A percentile compares a stretch with the other conserved stretches of the same genome.
Conservation (phyloP, 169 alveolate species). For the Eimeria brunetti region DNA sequence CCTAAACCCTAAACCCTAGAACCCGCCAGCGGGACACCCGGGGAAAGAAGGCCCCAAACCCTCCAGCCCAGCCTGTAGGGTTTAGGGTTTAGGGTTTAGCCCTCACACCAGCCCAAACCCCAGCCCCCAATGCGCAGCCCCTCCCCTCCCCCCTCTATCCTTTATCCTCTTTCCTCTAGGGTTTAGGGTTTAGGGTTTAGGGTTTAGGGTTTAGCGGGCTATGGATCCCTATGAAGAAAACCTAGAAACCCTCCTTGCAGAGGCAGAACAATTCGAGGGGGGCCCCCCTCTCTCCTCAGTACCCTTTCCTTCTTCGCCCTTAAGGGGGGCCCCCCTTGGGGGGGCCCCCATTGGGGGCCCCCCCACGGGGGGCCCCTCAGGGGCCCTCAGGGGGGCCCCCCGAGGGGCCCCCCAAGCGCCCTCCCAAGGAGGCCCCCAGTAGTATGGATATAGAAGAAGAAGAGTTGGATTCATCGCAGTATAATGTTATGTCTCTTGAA, state of each 20-base stretch:
- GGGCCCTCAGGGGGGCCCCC: conserved; percentile 11
- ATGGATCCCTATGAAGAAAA: neutral
- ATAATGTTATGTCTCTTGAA: neutral
- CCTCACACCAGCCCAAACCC: neutral
- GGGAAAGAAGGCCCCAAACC: neutral
- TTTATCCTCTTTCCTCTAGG: neutral
- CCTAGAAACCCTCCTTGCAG: neutral
- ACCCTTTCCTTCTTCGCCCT: neutral
- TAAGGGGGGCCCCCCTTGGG: conserved; percentile 25
- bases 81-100: conserved; percentile 20
- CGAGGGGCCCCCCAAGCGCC: neutral
- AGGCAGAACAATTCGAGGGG: conserved; percentile 20
- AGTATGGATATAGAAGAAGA: neutral
- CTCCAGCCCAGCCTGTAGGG: neutral
- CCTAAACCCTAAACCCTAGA: neutral
- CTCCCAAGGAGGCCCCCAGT: neutral
- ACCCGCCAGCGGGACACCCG: neutral
- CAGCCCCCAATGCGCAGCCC: neutral
- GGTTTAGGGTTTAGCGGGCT: neutral
- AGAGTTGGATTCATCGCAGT: neutral
- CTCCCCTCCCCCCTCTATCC: neutral
- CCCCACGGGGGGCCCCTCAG: neutral
- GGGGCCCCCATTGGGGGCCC: conserved; percentile 14
- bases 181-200: conserved; percentile 14
- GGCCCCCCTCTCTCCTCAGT: neutral